Evolutionary conservation across 2,329 filamentous ascomycete genomes (phyloP).

Genomic region (Ophidiomyces ophidiicola): DNA sequence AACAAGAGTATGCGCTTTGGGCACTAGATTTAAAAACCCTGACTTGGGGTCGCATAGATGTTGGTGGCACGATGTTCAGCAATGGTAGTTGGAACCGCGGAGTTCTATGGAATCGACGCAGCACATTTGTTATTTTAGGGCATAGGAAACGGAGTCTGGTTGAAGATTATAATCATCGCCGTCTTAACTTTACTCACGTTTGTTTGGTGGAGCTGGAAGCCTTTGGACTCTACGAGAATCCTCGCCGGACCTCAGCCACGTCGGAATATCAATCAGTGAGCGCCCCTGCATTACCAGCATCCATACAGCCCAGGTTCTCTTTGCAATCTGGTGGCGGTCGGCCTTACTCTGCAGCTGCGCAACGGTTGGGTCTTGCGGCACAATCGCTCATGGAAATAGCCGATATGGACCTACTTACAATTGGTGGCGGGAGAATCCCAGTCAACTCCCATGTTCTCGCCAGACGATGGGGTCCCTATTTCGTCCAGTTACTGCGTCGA

Average conservation of each 20-base stretch:
- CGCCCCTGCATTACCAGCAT: constrained; percentile 49
- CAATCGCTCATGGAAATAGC: constrained; percentile 70
- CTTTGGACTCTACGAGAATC: constrained; percentile 95
- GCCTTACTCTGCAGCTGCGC: constrained; percentile 61
- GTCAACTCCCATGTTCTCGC: constrained; percentile 85
- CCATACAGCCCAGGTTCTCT: constrained; percentile 39
- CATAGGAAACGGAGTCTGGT: constrained; percentile 88
- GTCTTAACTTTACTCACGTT: constrained; percentile 93
- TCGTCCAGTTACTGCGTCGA: constrained; percentile 80
- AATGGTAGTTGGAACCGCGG: constrained; percentile 97
- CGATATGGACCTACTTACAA: constrained; percentile 93
- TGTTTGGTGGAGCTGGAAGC: constrained; percentile 96
- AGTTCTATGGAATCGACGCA: constrained; percentile 81
- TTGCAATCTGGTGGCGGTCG: constrained; percentile 60
- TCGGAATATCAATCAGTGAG: constrained; percentile 79
- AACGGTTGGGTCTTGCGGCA: constrained; percentile 73
- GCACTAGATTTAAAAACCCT: constrained; percentile 77
- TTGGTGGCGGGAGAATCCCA: constrained; percentile 80
- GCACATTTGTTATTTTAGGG: constrained; percentile 89
- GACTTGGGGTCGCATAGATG: constrained; percentile 92
- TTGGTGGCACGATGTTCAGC: constrained; percentile 83
- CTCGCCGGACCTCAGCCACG: constrained; percentile 61
- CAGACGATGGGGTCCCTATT: constrained; percentile 87
- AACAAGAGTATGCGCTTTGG: constrained; percentile 97
- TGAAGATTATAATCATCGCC: constrained; percentile 94